These are phyloP conservation scores for Dactylellina drechsleri DNA, from an alignment of 2,329 filamentous ascomycete genomes.

Conservation along the genomic window DNA sequence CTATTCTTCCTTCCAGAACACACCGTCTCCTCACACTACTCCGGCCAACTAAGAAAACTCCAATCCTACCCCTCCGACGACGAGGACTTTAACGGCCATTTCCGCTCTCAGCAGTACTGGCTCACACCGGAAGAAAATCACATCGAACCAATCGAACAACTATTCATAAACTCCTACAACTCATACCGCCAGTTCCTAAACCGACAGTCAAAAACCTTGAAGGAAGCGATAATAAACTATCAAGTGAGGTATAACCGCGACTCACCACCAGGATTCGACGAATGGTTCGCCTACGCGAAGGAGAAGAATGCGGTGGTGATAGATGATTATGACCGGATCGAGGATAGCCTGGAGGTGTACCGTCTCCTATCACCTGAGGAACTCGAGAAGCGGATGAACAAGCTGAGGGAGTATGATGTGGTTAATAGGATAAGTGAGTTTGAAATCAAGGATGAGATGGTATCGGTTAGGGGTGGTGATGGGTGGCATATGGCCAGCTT, in stretches of 20 bases:
- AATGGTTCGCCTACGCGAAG: conserved; percentile 64
- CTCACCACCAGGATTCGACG: conserved; percentile 65
- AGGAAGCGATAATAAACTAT: conserved; percentile 60
- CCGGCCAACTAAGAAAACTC: too few relatives aligned
- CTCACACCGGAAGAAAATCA: background rate
- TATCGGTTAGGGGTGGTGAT: background rate
- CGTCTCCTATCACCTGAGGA: conserved; percentile 49
- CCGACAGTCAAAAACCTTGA: conserved; percentile 28
- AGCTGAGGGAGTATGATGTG: conserved; percentile 50
- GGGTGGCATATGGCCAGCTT: too few relatives aligned
- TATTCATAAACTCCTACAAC: conserved; percentile 29
- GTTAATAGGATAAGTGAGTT: background rate
- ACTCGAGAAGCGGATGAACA: conserved; percentile 59
- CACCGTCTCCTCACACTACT: too few relatives aligned
- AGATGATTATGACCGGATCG: conserved; percentile 66
- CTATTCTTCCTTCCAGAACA: too few relatives aligned
- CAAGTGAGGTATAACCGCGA: conserved; percentile 62
- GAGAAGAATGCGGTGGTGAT: conserved; percentile 64
- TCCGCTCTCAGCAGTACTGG: conserved; percentile 12
- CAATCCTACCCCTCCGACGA: background rate
- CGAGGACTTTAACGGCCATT: conserved; percentile 1
- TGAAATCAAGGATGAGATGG: background rate
- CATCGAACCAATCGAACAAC: conserved; percentile 19
- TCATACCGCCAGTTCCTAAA: conserved; percentile 26
- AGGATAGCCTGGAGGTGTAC: conserved; percentile 63